Evolutionary conservation across 495 filamentous ascomycete genomes (phyloP).

Genomic region (Articulospora tetracladia): DNA sequence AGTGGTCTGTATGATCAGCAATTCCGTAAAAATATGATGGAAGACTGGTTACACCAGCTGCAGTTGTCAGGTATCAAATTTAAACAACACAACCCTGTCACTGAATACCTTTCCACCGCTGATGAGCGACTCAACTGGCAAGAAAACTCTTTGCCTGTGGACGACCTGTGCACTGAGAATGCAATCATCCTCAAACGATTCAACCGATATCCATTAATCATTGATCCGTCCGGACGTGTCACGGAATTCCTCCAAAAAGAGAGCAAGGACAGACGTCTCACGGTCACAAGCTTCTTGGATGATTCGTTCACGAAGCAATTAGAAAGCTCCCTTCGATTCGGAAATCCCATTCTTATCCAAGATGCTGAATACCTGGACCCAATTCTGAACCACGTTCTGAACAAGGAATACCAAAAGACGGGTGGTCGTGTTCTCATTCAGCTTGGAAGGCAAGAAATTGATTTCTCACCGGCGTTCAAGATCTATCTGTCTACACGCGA

Average conservation of each 20-base stretch:
- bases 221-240: conserved; percentile 92
- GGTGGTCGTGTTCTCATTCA: conserved; percentile 97
- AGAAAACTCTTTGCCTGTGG: conserved; percentile 90
- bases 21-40: conserved; percentile 94
- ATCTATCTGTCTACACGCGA: conserved; percentile 94
- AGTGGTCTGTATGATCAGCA: conserved; percentile 97
- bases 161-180: conserved; percentile 98
- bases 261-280: conserved; percentile 88
- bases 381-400: conserved; percentile 96
- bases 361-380: conserved; percentile 97
- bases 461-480: conserved; percentile 96
- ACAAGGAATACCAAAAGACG: conserved; percentile 99
- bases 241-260: conserved; percentile 94
- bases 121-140: conserved; percentile 96
- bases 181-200: conserved; percentile 95
- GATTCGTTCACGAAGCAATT: conserved; percentile 97
- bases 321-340: conserved; percentile 93
- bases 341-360: conserved; percentile 97
- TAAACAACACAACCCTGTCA: conserved; percentile 91
- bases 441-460: conserved; percentile 97
- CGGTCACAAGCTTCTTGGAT: conserved; percentile 96
- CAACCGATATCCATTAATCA: conserved; percentile 97
- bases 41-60: conserved; percentile 94
- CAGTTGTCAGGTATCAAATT: conserved; percentile 83
- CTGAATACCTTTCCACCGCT: conserved; percentile 94